Evolutionary conservation across 768 basidiomycete species (phyloP).

Genomic region (Myochromella boudieri): DNA sequence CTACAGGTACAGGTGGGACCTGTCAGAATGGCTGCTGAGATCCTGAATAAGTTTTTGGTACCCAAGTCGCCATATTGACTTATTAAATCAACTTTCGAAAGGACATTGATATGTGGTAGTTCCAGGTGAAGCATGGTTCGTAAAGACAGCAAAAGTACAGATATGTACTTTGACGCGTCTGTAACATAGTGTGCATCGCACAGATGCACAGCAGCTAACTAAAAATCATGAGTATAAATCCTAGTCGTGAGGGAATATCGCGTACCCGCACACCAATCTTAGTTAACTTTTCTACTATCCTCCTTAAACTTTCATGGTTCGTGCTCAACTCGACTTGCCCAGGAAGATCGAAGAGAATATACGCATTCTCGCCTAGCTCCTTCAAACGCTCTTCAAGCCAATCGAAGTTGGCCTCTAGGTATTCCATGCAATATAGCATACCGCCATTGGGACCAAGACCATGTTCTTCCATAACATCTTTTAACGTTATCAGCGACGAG

Average conservation of each 20-base stretch:
- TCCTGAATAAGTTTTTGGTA: constrained; percentile 32
- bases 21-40: constrained; percentile 8
- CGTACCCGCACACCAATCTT: constrained; percentile 87
- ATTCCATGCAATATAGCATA: constrained; percentile 96
- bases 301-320: constrained; percentile 88
- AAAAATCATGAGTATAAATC: constrained; percentile 7
- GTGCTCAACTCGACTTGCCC: constrained; percentile 98
- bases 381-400: constrained; percentile 73
- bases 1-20: constrained; percentile 36
- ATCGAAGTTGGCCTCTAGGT: constrained; percentile 93
- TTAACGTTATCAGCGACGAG: constrained; percentile 79
- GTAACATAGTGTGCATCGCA: constrained; percentile 98
- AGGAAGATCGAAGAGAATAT: constrained; percentile 92
- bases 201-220: constrained; percentile 93
- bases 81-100: constrained; percentile 94
- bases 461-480: constrained; percentile 82
- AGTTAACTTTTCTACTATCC: constrained; percentile 66
- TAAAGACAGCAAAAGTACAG: constrained; percentile 86
- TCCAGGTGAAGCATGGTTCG: constrained; percentile 98
- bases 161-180: constrained; percentile 93
- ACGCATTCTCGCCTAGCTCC: constrained; percentile 70
- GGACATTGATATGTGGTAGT: constrained; percentile 96
- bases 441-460: constrained; percentile 93
- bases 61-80: constrained; percentile 89
- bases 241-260: constrained; percentile 1